Conservation (phyloP, 2,329 filamentous ascomycete species). For the Xylariales sp. region DNA sequence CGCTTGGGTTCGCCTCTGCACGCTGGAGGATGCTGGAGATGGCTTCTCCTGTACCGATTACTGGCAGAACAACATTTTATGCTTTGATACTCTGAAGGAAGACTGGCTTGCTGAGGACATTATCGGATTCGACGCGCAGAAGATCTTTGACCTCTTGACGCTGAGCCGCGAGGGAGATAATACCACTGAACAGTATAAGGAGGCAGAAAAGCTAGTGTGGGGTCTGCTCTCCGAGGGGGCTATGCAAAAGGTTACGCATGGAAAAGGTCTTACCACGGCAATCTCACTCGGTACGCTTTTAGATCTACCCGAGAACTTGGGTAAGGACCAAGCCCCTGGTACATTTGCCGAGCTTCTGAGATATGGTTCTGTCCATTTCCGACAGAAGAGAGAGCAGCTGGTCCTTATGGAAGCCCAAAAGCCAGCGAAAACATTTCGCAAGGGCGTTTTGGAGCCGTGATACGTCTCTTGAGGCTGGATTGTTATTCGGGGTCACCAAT, state of each 20-base stretch:
- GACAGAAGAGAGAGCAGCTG: constrained; percentile 22
- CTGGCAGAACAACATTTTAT: constrained; percentile 12
- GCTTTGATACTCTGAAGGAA: constrained; percentile 11
- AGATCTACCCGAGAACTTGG: constrained; percentile 25
- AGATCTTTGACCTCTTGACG: constrained; percentile 3
- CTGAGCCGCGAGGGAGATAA: neutral
- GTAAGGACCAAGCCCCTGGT: constrained; percentile 22
- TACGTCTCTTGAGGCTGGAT: neutral
- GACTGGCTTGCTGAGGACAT: constrained; percentile 26
- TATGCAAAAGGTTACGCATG: constrained; percentile 32
- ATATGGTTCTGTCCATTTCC: constrained; percentile 27
- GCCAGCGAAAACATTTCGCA: neutral
- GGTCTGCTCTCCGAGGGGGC: constrained; percentile 23
- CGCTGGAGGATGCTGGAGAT: constrained; percentile 18
- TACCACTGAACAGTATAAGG: constrained; percentile 13
- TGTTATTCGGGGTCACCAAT: no score
- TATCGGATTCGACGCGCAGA: neutral
- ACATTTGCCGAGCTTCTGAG: constrained; percentile 31
- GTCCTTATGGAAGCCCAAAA: constrained; percentile 1
- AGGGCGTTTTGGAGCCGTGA: constrained; percentile 4
- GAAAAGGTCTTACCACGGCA: constrained; percentile 19
- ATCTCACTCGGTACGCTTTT: constrained; percentile 21
- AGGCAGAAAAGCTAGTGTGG: constrained; percentile 21
- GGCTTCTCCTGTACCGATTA: constrained; percentile 20
- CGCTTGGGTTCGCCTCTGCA: constrained; percentile 26